phyloP scores from a whole-genome alignment of 768 basidiomycete species.

The Mycena filopes region DNA sequence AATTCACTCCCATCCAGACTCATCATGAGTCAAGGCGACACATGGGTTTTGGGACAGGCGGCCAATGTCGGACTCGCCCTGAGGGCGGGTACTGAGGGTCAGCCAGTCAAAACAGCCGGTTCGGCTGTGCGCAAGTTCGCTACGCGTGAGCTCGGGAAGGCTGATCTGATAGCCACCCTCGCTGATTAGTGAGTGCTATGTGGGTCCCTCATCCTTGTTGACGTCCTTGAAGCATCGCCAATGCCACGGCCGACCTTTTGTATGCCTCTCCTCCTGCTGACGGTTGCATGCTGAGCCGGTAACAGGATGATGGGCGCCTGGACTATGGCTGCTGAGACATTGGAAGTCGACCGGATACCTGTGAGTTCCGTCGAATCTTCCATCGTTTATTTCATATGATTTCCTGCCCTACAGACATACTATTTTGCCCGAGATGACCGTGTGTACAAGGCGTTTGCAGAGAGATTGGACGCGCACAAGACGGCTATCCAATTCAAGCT shows the following conservation, averaged over 20 bases:
- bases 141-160: conserved; percentile 85
- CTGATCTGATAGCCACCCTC: conserved; percentile 79
- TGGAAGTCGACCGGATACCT: conserved; percentile 76
- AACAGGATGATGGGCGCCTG: conserved; percentile 82
- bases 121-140: conserved; percentile 87
- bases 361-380: conserved; percentile 53
- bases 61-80: conserved; percentile 77
- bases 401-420: conserved; percentile 64
- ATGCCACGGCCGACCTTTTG: conserved; percentile 71
- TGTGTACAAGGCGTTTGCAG: conserved; percentile 76
- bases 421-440: conserved; percentile 95
- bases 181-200: conserved; percentile 83
- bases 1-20: conserved; percentile 45
- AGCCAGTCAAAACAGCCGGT: conserved; percentile 81
- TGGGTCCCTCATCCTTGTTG: conserved; percentile 8
- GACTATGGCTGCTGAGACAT: conserved; percentile 67
- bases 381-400: neutral
- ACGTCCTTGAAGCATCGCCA: conserved; percentile 73
- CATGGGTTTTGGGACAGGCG: conserved; percentile 83
- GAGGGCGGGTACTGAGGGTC: conserved; percentile 70
- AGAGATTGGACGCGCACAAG: conserved; percentile 57
- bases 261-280: conserved; percentile 36
- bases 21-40: conserved; percentile 96
- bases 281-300: conserved; percentile 50
- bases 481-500: conserved; percentile 58